Conservation (phyloP, 305 asterid species). For the Fraxinus floribunda region DNA sequence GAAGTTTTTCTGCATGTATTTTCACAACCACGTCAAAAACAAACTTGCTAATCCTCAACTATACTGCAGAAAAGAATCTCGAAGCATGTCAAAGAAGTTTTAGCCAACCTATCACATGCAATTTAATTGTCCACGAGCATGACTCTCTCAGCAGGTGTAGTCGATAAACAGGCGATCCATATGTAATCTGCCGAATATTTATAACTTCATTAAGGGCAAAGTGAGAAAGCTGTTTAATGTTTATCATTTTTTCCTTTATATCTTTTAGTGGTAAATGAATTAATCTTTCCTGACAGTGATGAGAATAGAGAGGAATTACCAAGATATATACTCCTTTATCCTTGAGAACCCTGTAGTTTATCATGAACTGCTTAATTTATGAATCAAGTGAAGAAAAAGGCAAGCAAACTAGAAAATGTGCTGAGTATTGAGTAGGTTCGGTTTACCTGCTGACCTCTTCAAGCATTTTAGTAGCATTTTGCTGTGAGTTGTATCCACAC, state of each 20-base stretch:
- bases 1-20: constrained; percentile 49
- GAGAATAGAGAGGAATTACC: constrained; percentile 38
- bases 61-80: background rate
- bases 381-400: constrained; percentile 44
- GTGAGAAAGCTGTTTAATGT: background rate
- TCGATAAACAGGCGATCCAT: constrained; percentile 72
- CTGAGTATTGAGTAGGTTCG: constrained; percentile 20
- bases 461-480: constrained; percentile 72
- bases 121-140: constrained; percentile 53
- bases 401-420: constrained; percentile 23
- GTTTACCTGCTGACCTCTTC: constrained; percentile 67
- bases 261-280: background rate
- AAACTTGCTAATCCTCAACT: background rate
- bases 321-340: constrained; percentile 74
- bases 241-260: background rate
- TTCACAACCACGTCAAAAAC: constrained; percentile 8
- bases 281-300: constrained; percentile 7
- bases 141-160: constrained; percentile 50
- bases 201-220: background rate
- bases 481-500: constrained; percentile 61
- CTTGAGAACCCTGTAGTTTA: constrained; percentile 77
- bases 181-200: constrained; percentile 53
- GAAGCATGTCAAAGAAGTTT: background rate
- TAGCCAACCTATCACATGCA: constrained; percentile 64
- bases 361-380: constrained; percentile 64